Base-by-base conservation (phyloP, 2,329 filamentous ascomycete genomes). In the Chrysoporthe deuterocubensis region DNA sequence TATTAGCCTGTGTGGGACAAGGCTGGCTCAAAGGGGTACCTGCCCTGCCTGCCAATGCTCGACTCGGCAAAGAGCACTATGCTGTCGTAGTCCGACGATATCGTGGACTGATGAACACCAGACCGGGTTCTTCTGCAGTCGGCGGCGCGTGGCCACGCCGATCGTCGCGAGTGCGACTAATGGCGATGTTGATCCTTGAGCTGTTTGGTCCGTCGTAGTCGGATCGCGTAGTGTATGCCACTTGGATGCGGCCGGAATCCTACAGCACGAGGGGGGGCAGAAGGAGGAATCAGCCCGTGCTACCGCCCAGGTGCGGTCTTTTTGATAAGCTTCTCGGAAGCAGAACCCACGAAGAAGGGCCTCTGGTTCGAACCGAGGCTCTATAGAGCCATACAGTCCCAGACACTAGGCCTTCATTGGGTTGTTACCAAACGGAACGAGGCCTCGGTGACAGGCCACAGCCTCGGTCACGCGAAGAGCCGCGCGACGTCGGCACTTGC, bases 381-480 rank as follows among this genome's bases (percentile, higher is more conserved):
- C 48, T 32, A 16, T 6, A 26, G 48, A 32, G 48, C 48, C 21
- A 8, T 26, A 46, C 18, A 16, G 18, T 9, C 18, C 46, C 46
- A n/a, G 16, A 2, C 46, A 9, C 46, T 21, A 21, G 6, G 6
- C 48, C 21, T 26, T 34, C 50, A 34, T 34, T 34, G 2, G 13
- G 26, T 54, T 26, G 50, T 54, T 34, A 54, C 50, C 13, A n/a
- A 11, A 60, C 18, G 5, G 34, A 7, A 21, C 16, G 16, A 60
- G 57, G 6, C 18, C 26, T 44, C 57, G 16, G 57, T 60, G 57
- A 44, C n/a, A 32, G 57, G 57, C 57, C 40, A 58, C 56, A 58
- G 37, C 34, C 56, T 42, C 56, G 56, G 34, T 21, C 56, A 37
- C n/a, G 34, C 8, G 34, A 37, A 18, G 9, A 60, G 34, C 42